Evolutionary conservation across 2,329 filamentous ascomycete genomes (phyloP).

Genomic region (Paraphoma sp.): DNA sequence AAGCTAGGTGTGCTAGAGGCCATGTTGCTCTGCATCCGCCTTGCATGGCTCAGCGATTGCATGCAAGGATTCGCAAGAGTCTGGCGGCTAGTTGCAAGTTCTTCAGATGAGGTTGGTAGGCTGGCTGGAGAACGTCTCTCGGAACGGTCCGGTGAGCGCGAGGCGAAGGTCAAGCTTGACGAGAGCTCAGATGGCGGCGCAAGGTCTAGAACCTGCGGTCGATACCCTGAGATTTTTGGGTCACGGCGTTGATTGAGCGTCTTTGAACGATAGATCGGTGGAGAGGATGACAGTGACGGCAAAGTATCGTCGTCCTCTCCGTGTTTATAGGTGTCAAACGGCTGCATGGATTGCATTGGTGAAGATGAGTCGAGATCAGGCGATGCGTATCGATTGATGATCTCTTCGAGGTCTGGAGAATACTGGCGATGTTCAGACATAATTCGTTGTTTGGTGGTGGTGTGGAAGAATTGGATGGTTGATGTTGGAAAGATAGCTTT

Average conservation of each 20-base stretch:
- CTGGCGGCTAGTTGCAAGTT: too few relatives aligned
- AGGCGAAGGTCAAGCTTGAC: neutral
- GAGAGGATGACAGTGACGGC: neutral
- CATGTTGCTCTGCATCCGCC: too few relatives aligned
- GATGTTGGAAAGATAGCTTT: neutral
- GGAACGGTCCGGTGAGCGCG: neutral
- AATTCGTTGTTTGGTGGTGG: too few relatives aligned
- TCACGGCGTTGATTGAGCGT: neutral
- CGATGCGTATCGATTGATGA: neutral
- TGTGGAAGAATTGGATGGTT: neutral
- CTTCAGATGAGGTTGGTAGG: neutral
- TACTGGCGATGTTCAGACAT: too few relatives aligned
- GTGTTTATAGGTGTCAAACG: neutral
- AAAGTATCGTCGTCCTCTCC: neutral
- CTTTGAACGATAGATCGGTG: neutral
- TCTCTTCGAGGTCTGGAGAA: neutral
- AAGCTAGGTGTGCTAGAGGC: neutral
- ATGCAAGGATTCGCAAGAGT: too few relatives aligned
- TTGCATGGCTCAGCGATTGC: too few relatives aligned
- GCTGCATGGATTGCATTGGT: neutral
- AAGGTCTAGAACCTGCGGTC: neutral
- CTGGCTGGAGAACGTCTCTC: neutral
- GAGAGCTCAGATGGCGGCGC: neutral
- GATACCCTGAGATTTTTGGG: neutral
- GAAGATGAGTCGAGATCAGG: neutral